Percentiles rank a stretch among this genome's conserved stretches.
Conservation (phyloP, 192 early-diverging fungal genomes). For the Spizellomyces punctatus region DNA sequence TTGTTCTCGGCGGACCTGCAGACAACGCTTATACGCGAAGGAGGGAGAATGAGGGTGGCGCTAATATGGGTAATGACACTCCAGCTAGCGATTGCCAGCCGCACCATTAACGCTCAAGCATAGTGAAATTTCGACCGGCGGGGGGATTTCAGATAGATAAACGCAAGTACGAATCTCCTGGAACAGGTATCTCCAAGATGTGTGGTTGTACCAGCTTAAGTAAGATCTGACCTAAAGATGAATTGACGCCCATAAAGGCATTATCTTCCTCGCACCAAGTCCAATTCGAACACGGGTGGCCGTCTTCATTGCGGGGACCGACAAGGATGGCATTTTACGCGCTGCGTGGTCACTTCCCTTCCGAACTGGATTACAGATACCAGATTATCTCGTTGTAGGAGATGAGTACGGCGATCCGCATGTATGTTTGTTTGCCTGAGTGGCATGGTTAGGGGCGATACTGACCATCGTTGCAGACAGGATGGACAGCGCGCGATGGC, state of each 20-base stretch:
- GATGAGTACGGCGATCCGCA: constrained; percentile 59
- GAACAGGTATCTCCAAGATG: constrained; percentile 43
- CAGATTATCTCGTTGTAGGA: constrained; percentile 54
- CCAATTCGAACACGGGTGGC: constrained; percentile 49
- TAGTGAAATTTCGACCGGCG: constrained; percentile 48
- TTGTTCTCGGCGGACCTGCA: constrained; percentile 62
- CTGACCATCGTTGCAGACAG: constrained; percentile 25
- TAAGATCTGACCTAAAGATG: background rate
- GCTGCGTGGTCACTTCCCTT: constrained; percentile 56
- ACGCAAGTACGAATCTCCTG: constrained; percentile 45
- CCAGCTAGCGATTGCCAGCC: background rate
- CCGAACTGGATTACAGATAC: constrained; percentile 52
- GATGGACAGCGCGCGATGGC: constrained; percentile 53
- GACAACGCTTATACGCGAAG: constrained; percentile 58
- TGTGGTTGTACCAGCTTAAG: background rate
- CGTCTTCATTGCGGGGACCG: constrained; percentile 48
- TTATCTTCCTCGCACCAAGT: constrained; percentile 50
- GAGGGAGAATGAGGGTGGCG: constrained; percentile 47
- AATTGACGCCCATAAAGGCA: constrained; percentile 21
- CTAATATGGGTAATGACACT: constrained; percentile 30
- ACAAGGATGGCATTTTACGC: constrained; percentile 43
- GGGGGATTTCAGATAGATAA: constrained; percentile 48
- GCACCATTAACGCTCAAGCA: background rate
- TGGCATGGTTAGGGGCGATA: background rate
- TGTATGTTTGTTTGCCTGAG: background rate